Base-by-base conservation (phyloP, 2,329 filamentous ascomycete species). In the Dissoconium aciculare region DNA sequence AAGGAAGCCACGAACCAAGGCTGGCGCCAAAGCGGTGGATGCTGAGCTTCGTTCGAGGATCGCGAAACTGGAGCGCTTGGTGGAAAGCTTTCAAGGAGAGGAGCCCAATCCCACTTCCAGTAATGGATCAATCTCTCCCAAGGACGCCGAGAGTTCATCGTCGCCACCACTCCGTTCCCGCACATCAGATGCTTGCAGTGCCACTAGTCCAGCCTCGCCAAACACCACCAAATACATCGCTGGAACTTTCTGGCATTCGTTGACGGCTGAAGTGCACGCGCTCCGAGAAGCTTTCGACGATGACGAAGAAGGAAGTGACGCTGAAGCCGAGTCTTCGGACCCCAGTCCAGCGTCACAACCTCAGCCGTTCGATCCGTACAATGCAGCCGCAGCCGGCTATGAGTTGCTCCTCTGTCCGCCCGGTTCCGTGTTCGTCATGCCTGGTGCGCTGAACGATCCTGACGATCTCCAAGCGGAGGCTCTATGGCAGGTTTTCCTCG, bases 371-470 rank as follows among this genome's bases (percentile, higher is more conserved):
- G 40, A 40, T 11, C 21, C 12, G 3, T 11, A 36, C 5, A 34
- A 28, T 14, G 19, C 10, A 5, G 13, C 38, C 5, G 32, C 31
- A 11, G 38, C 16, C 12, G 32, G 43, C 15, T 49, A 44, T 27
- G 48, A 51, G 31, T 36, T 51, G 5, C 39, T 52, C n/a, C 41
- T 52, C 19, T 49, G 45, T 26, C 45, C 47, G 4, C 46, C 47
- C 12, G 46, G 43, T 19, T 32, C 38, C 2, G 36, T 50, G n/a
- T 52, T 47, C 30, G 36, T 52, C 11, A 46, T 53, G 44, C 48
- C 46, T 13, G 48, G 47, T n/a, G 48, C 46, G 4, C 17, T 44
- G 17, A 30, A 35, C 16, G 46, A 53, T 16, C 47, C 49, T 5
- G 34, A 42, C 1, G 33, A 35, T 3, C 28, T 27, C 2, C 28